Conservation (phyloP, 2,329 filamentous ascomycete species). For the Cryphonectria parasitica region DNA sequence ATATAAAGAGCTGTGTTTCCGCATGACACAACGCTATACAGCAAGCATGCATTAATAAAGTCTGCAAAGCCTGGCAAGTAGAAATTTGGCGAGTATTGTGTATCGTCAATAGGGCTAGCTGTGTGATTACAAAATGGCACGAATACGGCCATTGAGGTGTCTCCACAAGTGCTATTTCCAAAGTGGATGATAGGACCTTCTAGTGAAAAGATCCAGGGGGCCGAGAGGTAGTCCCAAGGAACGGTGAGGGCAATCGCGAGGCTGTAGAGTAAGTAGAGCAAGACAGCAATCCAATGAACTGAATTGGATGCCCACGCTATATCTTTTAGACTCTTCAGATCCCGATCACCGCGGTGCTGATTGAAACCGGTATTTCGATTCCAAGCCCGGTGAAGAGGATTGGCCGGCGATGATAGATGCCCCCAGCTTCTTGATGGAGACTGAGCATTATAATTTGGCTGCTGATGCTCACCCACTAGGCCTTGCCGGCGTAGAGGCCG, state of each 20-base stretch:
- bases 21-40: conserved; percentile 22
- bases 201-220: background rate
- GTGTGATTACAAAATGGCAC: conserved; percentile 14
- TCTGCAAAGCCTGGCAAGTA: conserved; percentile 1
- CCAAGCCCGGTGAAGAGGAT: background rate
- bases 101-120: background rate
- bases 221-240: conserved; percentile 20
- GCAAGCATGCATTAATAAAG: conserved; percentile 21
- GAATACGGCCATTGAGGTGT: conserved; percentile 3
- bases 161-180: background rate
- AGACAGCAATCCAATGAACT: conserved; percentile 25
- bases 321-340: conserved; percentile 1
- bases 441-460: background rate
- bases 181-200: conserved; percentile 9
- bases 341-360: background rate
- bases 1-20: conserved; percentile 23
- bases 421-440: background rate
- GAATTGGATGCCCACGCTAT: conserved; percentile 28
- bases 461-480: conserved; percentile 6
- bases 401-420: background rate
- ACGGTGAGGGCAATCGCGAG: conserved; percentile 28
- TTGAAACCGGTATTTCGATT: background rate
- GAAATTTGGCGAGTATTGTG: background rate
- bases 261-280: conserved; percentile 23
- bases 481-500: conserved; percentile 14